Evolutionary conservation across 148 eudicot genomes (phyloP).

Genomic region (Rhododendron molle): DNA sequence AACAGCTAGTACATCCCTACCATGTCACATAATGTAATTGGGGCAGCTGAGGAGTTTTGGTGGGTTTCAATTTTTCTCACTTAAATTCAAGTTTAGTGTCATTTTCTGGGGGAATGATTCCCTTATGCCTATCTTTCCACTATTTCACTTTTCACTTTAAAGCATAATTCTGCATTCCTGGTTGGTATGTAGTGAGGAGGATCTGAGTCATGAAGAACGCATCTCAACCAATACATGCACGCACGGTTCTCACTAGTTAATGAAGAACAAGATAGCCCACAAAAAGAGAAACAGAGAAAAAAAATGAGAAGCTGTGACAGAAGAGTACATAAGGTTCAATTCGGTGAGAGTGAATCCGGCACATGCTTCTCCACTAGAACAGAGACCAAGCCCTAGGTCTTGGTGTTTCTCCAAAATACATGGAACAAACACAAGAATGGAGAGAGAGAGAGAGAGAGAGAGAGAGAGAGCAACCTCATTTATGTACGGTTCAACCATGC

Average conservation of each 20-base stretch:
- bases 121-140: background rate
- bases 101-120: background rate
- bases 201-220: background rate
- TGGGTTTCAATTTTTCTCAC: background rate
- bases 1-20: background rate
- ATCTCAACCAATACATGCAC: background rate
- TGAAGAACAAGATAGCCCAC: background rate
- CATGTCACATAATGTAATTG: background rate
- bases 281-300: background rate
- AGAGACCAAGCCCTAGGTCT: background rate
- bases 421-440: background rate
- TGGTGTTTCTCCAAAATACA: background rate
- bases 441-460: background rate
- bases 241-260: background rate
- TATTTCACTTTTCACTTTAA: background rate
- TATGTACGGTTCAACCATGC: slow-evolving; percentile 62
- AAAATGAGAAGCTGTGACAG: background rate
- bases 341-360: background rate
- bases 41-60: background rate
- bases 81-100: background rate
- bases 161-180: background rate
- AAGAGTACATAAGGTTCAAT: too few species aligned
- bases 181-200: background rate
- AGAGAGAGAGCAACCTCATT: slow-evolving; percentile 43
- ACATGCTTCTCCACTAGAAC: slow-evolving; percentile 2